phyloP scores from a whole-genome alignment of 106 monocot genomes.

The Agapanthus africanus region DNA sequence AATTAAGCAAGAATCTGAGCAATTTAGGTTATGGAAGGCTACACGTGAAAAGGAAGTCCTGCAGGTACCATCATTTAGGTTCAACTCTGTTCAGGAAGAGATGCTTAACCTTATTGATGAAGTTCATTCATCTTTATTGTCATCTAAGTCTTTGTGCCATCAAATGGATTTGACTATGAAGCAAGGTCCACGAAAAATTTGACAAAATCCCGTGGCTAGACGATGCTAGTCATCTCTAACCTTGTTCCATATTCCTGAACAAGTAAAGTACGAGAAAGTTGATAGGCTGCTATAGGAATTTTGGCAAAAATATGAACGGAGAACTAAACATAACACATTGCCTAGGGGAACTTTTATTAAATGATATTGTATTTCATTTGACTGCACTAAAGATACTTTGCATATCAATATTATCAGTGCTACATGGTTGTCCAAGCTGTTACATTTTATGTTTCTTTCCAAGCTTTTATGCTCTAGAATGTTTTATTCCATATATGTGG shows the following conservation, averaged over 20 bases:
- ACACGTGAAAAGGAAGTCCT: conserved; percentile 92
- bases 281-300: background rate
- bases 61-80: conserved; percentile 45
- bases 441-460: background rate
- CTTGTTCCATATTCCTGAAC: background rate
- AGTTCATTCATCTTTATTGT: too few species aligned
- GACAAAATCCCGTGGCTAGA: too few species aligned
- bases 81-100: too few species aligned
- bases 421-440: background rate
- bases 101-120: too few species aligned
- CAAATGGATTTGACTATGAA: too few species aligned
- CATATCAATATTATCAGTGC: background rate
- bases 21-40: conserved; percentile 91
- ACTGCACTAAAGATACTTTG: too few species aligned
- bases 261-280: background rate
- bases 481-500: background rate
- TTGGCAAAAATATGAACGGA: too few species aligned
- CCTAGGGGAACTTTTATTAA: too few species aligned
- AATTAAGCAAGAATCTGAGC: conserved; percentile 97
- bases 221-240: too few species aligned
- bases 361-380: background rate
- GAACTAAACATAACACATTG: too few species aligned
- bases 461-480: background rate
- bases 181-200: too few species aligned
- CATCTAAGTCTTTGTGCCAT: too few species aligned